phyloP scores from a whole-genome alignment of 2,329 filamentous ascomycete species.

The Trichoderma polysporum region DNA sequence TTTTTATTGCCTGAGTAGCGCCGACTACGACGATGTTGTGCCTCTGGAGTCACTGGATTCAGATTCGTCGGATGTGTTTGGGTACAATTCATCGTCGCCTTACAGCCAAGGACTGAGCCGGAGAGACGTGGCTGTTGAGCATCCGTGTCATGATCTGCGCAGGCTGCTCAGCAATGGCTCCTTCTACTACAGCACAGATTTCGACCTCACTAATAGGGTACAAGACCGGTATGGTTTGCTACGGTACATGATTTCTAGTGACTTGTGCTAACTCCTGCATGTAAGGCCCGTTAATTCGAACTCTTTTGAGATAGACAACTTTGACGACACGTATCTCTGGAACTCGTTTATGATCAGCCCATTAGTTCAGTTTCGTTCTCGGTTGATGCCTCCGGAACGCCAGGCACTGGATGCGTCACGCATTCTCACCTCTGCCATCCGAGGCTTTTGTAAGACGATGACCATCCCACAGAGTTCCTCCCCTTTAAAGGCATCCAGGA shows the following conservation, averaged over 20 bases:
- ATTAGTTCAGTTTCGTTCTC: conserved; percentile 82
- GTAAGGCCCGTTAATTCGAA: conserved; percentile 68
- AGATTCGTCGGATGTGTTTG: conserved; percentile 49
- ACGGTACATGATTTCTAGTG: background rate
- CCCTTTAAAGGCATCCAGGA: conserved; percentile 63
- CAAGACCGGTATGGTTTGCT: conserved; percentile 68
- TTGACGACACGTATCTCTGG: conserved; percentile 93
- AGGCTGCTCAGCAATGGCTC: conserved; percentile 91
- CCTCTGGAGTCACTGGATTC: conserved; percentile 53
- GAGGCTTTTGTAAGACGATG: conserved; percentile 86
- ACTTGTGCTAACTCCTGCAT: conserved; percentile 19
- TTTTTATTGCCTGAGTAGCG: conserved; percentile 88
- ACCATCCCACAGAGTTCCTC: conserved; percentile 76
- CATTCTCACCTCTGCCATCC: conserved; percentile 89
- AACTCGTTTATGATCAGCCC: conserved; percentile 98
- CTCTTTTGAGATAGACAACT: conserved; percentile 85
- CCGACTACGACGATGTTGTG: conserved; percentile 78
- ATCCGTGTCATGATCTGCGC: conserved; percentile 86
- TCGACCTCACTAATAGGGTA: conserved; percentile 89
- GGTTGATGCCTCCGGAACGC: conserved; percentile 72
- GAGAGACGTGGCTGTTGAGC: conserved; percentile 71
- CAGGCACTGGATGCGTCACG: conserved; percentile 79
- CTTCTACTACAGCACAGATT: conserved; percentile 98
- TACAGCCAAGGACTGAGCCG: conserved; percentile 53
- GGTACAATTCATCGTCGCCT: conserved; percentile 45